Conservation (phyloP, 805 yeast species). For the Ogataea allantospora region DNA sequence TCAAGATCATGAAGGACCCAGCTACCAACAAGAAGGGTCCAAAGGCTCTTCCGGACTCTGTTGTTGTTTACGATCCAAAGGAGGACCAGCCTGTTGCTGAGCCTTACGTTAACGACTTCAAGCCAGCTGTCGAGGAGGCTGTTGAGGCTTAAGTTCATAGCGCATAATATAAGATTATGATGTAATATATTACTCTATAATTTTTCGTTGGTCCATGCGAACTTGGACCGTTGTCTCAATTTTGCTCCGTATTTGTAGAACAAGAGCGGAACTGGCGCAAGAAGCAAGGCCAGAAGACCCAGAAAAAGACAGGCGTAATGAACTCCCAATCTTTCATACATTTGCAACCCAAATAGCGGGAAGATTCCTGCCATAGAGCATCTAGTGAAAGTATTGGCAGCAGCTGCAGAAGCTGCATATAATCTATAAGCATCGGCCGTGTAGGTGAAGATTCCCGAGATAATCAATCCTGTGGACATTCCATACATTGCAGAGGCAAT, state of each 20-base stretch:
- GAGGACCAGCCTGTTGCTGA: conserved; percentile 80
- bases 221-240: conserved; percentile 45
- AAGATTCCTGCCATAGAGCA: conserved; percentile 54
- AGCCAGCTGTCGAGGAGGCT: conserved; percentile 40
- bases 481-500: conserved; percentile 44
- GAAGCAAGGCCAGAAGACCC: conserved; percentile 46
- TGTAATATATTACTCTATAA: conserved; percentile 2
- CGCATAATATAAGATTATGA: conserved; percentile 6
- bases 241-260: conserved; percentile 49
- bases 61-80: conserved; percentile 89
- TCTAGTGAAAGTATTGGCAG: conserved; percentile 51
- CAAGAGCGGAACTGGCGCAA: conserved; percentile 56
- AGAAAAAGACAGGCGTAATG: conserved; percentile 58
- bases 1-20: conserved; percentile 99
- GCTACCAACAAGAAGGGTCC: conserved; percentile 82
- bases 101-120: conserved; percentile 82
- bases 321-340: conserved; percentile 53
- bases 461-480: conserved; percentile 42
- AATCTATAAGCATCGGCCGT: conserved; percentile 45
- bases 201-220: conserved; percentile 37
- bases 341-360: conserved; percentile 56
- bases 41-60: conserved; percentile 92
- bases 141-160: conserved; percentile 30
- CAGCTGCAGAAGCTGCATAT: conserved; percentile 52
- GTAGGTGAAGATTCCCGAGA: conserved; percentile 40